phyloP scores from a whole-genome alignment of 2,329 filamentous ascomycete genomes.

The Helotiales sp. region DNA sequence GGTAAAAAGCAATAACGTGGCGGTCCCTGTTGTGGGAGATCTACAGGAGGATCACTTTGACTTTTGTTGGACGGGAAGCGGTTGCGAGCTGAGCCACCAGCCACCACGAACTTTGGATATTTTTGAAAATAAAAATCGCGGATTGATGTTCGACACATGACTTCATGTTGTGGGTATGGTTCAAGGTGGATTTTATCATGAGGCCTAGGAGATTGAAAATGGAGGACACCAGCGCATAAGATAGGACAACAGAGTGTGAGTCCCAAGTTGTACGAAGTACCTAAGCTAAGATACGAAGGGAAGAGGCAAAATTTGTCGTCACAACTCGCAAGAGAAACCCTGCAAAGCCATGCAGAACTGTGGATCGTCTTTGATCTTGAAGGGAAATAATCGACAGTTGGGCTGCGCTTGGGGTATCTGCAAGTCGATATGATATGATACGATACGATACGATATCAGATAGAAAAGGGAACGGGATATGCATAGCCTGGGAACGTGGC shows the following conservation, averaged over 20 bases:
- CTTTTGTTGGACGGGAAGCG: too few species aligned
- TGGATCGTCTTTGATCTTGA: not conserved
- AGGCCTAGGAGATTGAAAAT: too few species aligned
- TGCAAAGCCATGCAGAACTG: not conserved
- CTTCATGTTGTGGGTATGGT: too few species aligned
- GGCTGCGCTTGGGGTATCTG: slow-evolving; percentile 8
- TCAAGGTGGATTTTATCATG: too few species aligned
- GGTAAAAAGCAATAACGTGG: too few species aligned
- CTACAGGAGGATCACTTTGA: slow-evolving; percentile 4
- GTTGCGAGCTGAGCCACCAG: too few species aligned
- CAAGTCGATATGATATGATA: not conserved
- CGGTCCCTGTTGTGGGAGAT: slow-evolving; percentile 1
- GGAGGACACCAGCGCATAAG: not conserved
- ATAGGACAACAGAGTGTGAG: too few species aligned
- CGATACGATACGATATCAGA: not conserved
- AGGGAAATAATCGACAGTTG: not conserved
- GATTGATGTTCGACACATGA: too few species aligned
- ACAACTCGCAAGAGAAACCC: not conserved
- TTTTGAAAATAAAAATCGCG: too few species aligned
- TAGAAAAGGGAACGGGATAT: too few species aligned
- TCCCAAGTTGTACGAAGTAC: too few species aligned
- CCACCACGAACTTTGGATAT: not conserved
- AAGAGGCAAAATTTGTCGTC: not conserved
- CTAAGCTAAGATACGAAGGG: not conserved
- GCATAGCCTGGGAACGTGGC: not conserved